Percentiles rank a stretch among this genome's conserved stretches.
Evolutionary conservation across 2,329 filamentous ascomycete species (phyloP).

Genomic region (Pyrenophora graminea): DNA sequence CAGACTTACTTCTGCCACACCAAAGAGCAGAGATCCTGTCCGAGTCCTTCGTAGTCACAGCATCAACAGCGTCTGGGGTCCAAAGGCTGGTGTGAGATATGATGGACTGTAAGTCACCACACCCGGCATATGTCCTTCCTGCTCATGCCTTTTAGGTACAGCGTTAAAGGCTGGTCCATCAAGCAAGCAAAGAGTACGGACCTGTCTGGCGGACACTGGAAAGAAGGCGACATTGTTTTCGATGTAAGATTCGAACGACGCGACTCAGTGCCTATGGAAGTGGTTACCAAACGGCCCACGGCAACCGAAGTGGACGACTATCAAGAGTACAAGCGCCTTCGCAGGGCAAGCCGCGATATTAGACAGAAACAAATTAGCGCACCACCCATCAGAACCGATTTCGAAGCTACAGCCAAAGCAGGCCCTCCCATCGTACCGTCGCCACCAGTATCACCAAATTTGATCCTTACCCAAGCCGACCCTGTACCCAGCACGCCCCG

Average conservation of each 20-base stretch:
- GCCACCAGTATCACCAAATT: background rate
- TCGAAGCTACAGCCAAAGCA: slow-evolving; percentile 9
- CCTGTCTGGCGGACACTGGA: slow-evolving; percentile 18
- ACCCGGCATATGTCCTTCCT: no score
- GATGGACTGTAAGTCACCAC: slow-evolving; percentile 47
- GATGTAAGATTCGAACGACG: slow-evolving; percentile 47
- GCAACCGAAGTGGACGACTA: slow-evolving; percentile 55
- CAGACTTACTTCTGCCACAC: slow-evolving; percentile 49
- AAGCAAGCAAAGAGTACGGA: slow-evolving; percentile 27
- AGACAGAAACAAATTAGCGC: slow-evolving; percentile 9
- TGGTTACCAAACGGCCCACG: slow-evolving; percentile 47
- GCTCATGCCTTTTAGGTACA: slow-evolving; percentile 2
- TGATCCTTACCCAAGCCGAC: background rate
- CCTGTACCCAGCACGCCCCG: slow-evolving; percentile 5
- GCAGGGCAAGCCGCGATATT: slow-evolving; percentile 26
- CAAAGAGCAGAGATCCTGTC: slow-evolving; percentile 48
- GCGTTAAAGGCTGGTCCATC: slow-evolving; percentile 49
- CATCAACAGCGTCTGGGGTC: slow-evolving; percentile 51
- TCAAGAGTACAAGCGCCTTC: slow-evolving; percentile 52
- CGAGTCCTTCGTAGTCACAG: slow-evolving; percentile 53
- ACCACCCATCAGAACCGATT: background rate
- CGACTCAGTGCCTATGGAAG: slow-evolving; percentile 41
- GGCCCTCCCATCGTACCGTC: slow-evolving; percentile 18
- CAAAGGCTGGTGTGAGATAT: slow-evolving; percentile 54
- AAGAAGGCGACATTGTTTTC: slow-evolving; percentile 41